phyloP scores from a whole-genome alignment of 352 stramenopile species.

The Globisporangium cylindrosporum region DNA sequence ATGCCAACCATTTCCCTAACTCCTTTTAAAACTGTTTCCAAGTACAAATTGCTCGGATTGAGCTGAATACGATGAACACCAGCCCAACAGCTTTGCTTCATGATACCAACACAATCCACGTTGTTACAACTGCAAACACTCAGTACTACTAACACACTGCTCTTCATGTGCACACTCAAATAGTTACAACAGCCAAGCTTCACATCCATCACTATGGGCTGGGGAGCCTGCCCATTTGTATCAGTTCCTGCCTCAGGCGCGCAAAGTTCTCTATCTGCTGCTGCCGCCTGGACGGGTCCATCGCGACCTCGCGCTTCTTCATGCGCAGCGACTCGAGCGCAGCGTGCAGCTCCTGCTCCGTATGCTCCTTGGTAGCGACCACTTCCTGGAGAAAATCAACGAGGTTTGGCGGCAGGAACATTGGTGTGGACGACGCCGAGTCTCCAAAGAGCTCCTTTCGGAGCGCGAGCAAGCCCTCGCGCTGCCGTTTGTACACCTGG shows the following conservation, averaged over 20 bases:
- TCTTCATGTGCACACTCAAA: not conserved
- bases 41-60: not conserved
- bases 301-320: slow-evolving; percentile 15
- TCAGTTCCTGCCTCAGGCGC: slow-evolving; percentile 41
- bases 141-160: not conserved
- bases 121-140: not conserved
- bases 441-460: slow-evolving; percentile 15
- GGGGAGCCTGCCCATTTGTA: slow-evolving; percentile 19
- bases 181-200: not conserved
- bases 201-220: slow-evolving; percentile 7
- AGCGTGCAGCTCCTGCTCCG: slow-evolving; percentile 13
- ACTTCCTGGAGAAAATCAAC: slow-evolving; percentile 48
- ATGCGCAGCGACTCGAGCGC: slow-evolving; percentile 13
- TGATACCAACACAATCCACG: not conserved
- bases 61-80: not conserved
- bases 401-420: slow-evolving; percentile 89
- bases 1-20: no score
- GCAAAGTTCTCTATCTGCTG: slow-evolving; percentile 9
- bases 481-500: slow-evolving; percentile 4
- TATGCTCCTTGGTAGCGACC: slow-evolving; percentile 8
- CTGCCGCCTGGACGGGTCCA: slow-evolving; percentile 13
- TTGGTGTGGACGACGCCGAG: slow-evolving; percentile 50
- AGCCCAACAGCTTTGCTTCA: not conserved
- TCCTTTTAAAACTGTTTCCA: not conserved
- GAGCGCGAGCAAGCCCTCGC: not conserved